phyloP scores from a whole-genome alignment of 495 filamentous ascomycete genomes.

The Trichoderma orchidacearum region DNA sequence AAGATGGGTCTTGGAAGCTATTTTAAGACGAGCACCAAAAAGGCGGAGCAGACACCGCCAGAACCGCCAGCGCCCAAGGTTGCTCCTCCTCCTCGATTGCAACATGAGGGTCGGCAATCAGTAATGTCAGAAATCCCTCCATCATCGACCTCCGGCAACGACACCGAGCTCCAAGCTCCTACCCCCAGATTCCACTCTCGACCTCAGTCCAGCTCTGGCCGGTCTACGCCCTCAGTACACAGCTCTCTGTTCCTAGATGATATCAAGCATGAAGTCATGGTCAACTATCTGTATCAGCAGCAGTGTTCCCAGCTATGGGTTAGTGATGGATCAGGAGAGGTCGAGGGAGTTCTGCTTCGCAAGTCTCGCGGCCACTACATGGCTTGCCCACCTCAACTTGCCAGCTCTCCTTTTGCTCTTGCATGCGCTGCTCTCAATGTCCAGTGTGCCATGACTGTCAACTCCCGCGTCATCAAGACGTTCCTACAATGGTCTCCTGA shows the following conservation, averaged over 20 bases:
- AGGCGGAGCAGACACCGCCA: conserved; percentile 19
- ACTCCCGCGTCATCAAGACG: conserved; percentile 61
- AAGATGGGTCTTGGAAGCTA: conserved; percentile 48
- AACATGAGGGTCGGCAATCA: conserved; percentile 3
- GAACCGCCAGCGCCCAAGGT: background rate
- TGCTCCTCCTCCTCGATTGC: background rate
- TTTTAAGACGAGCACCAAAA: conserved; percentile 34
- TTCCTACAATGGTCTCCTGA: conserved; percentile 59
- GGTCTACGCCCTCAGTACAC: conserved; percentile 26
- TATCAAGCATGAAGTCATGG: conserved; percentile 76
- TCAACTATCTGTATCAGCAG: conserved; percentile 68
- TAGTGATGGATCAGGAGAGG: conserved; percentile 45
- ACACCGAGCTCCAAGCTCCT: conserved; percentile 32
- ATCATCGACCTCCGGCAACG: conserved; percentile 9
- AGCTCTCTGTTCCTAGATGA: conserved; percentile 53
- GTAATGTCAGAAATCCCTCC: conserved; percentile 13
- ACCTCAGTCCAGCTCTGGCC: conserved; percentile 34
- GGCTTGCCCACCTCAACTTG: conserved; percentile 50
- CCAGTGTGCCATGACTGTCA: conserved; percentile 70
- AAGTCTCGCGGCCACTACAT: conserved; percentile 54
- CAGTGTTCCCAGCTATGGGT: conserved; percentile 61
- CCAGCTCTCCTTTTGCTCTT: conserved; percentile 39
- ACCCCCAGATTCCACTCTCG: conserved; percentile 29
- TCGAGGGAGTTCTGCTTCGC: conserved; percentile 59
- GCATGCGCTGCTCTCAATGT: conserved; percentile 57